Percentiles rank a stretch among this genome's conserved stretches.
Conservation (phyloP, 208 protist genomes). For the Phytomonas francai region DNA sequence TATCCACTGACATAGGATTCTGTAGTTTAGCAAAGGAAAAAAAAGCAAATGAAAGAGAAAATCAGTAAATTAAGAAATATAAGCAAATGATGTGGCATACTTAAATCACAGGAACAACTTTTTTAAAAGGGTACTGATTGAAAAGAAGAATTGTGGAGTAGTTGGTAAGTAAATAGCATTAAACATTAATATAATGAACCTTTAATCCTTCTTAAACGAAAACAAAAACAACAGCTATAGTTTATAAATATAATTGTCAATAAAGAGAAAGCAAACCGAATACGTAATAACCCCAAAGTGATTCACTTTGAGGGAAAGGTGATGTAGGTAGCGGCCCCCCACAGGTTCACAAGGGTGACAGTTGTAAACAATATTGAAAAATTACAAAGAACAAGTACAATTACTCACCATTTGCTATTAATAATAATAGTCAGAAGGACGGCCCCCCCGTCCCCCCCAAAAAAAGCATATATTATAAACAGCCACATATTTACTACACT, state of each 20-base stretch:
- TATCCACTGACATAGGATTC: neutral
- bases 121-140: neutral
- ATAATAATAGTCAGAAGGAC: too few relatives aligned
- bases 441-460: too few relatives aligned
- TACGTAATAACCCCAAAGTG: neutral
- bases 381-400: too few relatives aligned
- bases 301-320: neutral
- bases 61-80: neutral
- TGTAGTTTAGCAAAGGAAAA: neutral
- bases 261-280: neutral
- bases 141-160: neutral
- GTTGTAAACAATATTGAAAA: too few relatives aligned
- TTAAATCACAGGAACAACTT: neutral
- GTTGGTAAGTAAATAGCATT: neutral
- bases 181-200: neutral
- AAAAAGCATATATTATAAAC: too few relatives aligned
- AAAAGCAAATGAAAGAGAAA: neutral
- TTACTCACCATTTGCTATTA: too few relatives aligned
- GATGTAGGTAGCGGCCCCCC: too few relatives aligned
- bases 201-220: neutral
- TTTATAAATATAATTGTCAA: neutral
- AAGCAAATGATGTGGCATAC: neutral
- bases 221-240: neutral
- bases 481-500: too few relatives aligned
- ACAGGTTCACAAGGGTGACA: too few relatives aligned